Evolutionary conservation across 208 protist species (phyloP), one percentile per base, ranked within the genome.

Genomic region (Wallacemonas sp.): DNA sequence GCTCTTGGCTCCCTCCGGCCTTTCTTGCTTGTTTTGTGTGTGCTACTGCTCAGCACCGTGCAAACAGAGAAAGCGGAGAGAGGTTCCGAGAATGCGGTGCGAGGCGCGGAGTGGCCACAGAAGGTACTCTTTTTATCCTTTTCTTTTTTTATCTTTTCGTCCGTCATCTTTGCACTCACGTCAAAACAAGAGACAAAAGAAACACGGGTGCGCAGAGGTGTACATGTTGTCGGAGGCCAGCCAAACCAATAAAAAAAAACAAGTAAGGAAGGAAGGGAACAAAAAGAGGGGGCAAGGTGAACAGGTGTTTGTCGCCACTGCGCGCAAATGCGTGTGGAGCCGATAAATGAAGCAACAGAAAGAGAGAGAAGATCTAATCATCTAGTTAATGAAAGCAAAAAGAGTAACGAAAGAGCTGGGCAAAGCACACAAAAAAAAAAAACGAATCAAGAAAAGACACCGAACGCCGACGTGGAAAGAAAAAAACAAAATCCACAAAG

Each of bases 361-460:
- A 55, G 17, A 57, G 36, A 45, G 55, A 44, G 57, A 54, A 66
- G 17, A 55, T 57, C 38, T 46, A 71, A 22, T 15, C 19, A 39
- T 64, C 41, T 34, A 71, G 32, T 22, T 55, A 62, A 34, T 10
- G 67, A 66, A 76, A 45, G 26, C 22, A 59, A 70, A 54, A 75
- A 62, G 55, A 72, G 22, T 41, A 54, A 50, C 4, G 1, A 62
- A n/a, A 62, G n/a, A 26, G 12, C 24, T 46, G 2, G 19, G 8
- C 41, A 37, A 36, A 61, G 41, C 34, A 58, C 12, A 62, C 42
- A 54, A 32, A 19, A 17, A 41, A 32, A 63, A 44, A 36, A 21
- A 54, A 42, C 44, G 37, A 24, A 17, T 44, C 46, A 67, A 42
- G 26, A 53, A 44, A 48, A 45, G 30, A 50, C 45, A 65, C 1